Evolutionary conservation across 768 basidiomycete species (phyloP), one percentile per base, ranked within the genome.

Genomic region (Boletus rufocinnamomeus): DNA sequence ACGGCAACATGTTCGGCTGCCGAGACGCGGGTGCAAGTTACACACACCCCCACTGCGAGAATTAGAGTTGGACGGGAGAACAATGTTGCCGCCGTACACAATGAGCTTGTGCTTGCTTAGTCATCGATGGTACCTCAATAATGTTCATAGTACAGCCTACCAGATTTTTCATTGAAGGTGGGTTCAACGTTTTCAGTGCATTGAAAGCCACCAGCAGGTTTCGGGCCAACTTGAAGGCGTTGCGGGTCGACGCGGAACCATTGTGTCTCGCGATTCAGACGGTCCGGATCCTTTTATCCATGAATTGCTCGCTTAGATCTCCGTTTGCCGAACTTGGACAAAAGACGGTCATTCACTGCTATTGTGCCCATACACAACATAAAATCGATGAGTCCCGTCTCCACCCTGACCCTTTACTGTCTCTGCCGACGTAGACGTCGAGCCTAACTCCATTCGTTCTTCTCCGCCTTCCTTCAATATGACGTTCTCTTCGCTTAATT

Each of bases 391-490:
- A 19, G 6, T 40, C 3, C 27, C 4, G 10, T 52, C 3, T 51
- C 28, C 17, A 34, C 14, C 13, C 17, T 16, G 17, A n/a, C 27
- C n/a, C 19, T 35, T 17, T 5, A 7, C 40, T 27, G 25, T 30
- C 30, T 41, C 46, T 56, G 30, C 52, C 35, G 44, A 40, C 62
- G 41, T 50, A 2, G 38, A 51, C 54, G 52, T 49, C 38, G 48
- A 52, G 45, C 47, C 41, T 16, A 41, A 7, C 23, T 49, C 46
- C 49, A 21, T 37, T 52, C 43, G 4, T 45, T 44, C 37, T 25
- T 23, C 14, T n/a, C 30, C 25, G n/a, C 46, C 13, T 19, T 30
- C 34, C 38, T 52, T 44, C 37, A 46, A 2, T 9, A 72, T 71
- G 67, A 48, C 57, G 21, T 43, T 32, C 32, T 37, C 50, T 46